A percentile compares a stretch with the other conserved stretches of the same genome.
phyloP scores from a whole-genome alignment of 371 early-diverging fungal genomes.

The Zopfochytrium polystomum region DNA sequence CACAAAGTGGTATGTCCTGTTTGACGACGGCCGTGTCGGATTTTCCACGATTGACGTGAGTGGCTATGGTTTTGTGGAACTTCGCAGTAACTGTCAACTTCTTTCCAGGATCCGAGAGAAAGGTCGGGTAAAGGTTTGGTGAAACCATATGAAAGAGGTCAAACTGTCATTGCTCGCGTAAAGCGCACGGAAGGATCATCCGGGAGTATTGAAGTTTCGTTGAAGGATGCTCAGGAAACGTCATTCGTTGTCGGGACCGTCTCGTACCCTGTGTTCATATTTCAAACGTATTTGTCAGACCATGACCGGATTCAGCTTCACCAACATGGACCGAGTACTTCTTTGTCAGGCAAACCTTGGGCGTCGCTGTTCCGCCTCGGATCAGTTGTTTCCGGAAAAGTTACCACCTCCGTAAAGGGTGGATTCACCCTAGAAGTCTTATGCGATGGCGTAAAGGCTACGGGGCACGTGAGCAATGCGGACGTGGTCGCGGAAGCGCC shows the following conservation, averaged over 20 bases:
- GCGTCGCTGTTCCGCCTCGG: no score
- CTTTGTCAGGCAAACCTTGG: no score
- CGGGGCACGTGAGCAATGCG: no score
- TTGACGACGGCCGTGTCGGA: constrained; percentile 55
- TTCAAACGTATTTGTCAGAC: constrained; percentile 28
- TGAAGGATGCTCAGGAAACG: constrained; percentile 54
- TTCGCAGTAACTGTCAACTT: no score
- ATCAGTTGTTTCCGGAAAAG: no score
- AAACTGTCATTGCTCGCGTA: constrained; percentile 64
- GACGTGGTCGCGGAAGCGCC: no score
- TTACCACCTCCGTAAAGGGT: no score
- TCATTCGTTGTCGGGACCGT: constrained; percentile 7
- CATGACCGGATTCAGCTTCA: constrained; percentile 18
- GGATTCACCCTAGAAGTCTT: no score
- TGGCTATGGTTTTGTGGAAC: constrained; percentile 13
- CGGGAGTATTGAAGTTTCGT: constrained; percentile 48
- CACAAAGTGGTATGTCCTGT: constrained; percentile 57
- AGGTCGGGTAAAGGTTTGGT: background rate
- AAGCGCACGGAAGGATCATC: constrained; percentile 43
- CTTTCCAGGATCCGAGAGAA: no score
- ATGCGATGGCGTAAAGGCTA: no score
- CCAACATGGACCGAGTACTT: no score
- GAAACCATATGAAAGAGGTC: constrained; percentile 33
- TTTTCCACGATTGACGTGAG: constrained; percentile 48
- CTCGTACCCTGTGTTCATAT: constrained; percentile 12